Base-by-base conservation (phyloP, 176 grass and related monocot species). In the Typha latifolia region DNA sequence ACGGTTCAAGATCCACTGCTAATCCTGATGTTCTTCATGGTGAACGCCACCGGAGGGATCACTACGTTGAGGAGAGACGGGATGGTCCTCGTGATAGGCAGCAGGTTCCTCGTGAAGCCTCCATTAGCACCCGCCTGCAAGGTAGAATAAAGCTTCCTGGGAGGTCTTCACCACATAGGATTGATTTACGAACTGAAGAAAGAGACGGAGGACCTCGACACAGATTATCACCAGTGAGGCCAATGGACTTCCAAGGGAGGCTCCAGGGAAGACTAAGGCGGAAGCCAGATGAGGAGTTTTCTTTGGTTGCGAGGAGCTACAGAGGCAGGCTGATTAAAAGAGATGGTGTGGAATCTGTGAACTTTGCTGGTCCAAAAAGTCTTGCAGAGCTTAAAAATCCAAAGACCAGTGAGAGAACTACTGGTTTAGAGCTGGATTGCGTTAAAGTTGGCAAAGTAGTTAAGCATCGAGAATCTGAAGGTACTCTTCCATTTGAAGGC, bases 321-420 rank as follows among this genome's bases (percentile, higher is more conserved):
- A 21, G 16, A 21, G 53, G 53, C 53, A 59, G 53, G 53, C 16
- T 59, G 18, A 59, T 8, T 19, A n/a, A 21, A 16, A 59, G 53
- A 19, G 20, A 21, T 19, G 53, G n/a, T 50, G 67, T 24, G 14
- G 49, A 24, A 18, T 21, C 67, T n/a, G 5, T 49, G 3, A 49
- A 69, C 47, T 69, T 69, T 69, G 48, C 48, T 51, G 48, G 67
- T 27, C 67, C 81, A 34, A 91, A 84, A 79, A 87, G 84, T 67
- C 81, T 87, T 50, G 80, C 84, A 18, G 84, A 91, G 84, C 59
- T 87, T 62, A 87, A 76, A 72, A 74, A 77, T 64, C 67, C 86
- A 26, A 87, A 91, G 53, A 66, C 64, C 76, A 61, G n/a, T 26
- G 32, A 57, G 62, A 65, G 51, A 10, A 9, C 37, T 43, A 9